Evolutionary conservation across 768 basidiomycete genomes (phyloP).

Genomic region (Tylopilus plumbeoviolaceoides): DNA sequence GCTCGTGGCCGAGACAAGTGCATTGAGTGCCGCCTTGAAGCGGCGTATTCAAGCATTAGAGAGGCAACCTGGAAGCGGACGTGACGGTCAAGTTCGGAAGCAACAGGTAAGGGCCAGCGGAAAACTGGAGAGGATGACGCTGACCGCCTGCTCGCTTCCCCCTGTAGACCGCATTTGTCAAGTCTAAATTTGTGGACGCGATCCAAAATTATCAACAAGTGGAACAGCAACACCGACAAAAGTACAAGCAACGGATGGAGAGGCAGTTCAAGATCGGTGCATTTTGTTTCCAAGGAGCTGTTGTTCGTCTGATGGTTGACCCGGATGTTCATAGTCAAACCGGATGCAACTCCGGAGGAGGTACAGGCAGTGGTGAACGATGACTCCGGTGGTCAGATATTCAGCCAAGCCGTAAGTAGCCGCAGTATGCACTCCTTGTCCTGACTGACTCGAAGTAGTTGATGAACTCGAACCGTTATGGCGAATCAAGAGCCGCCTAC

Average conservation of each 20-base stretch:
- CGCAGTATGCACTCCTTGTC: neutral
- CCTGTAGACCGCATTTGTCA: conserved; percentile 54
- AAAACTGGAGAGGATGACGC: neutral
- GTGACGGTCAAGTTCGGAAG: conserved; percentile 70
- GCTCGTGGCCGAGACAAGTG: conserved; percentile 68
- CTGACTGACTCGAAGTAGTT: conserved; percentile 45
- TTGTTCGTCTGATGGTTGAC: neutral
- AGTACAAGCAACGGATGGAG: conserved; percentile 79
- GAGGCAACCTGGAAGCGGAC: conserved; percentile 55
- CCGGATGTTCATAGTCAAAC: conserved; percentile 60
- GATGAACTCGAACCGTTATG: conserved; percentile 87
- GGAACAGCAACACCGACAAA: conserved; percentile 73
- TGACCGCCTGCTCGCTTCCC: conserved; percentile 11
- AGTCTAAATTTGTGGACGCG: conserved; percentile 78
- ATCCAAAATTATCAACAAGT: conserved; percentile 83
- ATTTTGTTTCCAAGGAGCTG: conserved; percentile 11
- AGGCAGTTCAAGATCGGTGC: conserved; percentile 84
- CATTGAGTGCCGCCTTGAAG: conserved; percentile 65
- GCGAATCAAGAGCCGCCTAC: conserved; percentile 85
- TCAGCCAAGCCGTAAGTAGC: conserved; percentile 72
- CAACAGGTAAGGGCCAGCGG: conserved; percentile 53
- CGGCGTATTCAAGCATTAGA: conserved; percentile 69
- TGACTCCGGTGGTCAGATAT: conserved; percentile 78
- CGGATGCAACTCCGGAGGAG: conserved; percentile 88
- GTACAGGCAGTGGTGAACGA: conserved; percentile 83